Evolutionary conservation across 2,329 filamentous ascomycete genomes (phyloP).

Genomic region (Colletotrichum eremochloae): DNA sequence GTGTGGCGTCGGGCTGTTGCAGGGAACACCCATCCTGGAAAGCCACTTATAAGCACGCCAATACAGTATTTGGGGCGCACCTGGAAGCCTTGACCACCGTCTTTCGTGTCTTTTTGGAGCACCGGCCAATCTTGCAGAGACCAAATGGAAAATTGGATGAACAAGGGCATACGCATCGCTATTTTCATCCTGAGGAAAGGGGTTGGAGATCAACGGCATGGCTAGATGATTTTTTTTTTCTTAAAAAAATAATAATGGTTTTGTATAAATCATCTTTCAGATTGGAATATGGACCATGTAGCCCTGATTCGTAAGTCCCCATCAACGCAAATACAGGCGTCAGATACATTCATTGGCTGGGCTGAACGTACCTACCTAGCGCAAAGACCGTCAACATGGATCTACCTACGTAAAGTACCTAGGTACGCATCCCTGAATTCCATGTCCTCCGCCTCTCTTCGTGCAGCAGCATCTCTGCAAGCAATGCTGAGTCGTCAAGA

Average conservation of each 20-base stretch:
- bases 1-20: constrained; percentile 17
- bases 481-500: constrained; percentile 28
- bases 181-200: constrained; percentile 4
- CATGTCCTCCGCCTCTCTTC: constrained; percentile 21
- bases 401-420: background rate
- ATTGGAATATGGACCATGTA: background rate
- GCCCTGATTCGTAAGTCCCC: background rate
- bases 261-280: constrained; percentile 10
- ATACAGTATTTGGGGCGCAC: constrained; percentile 7
- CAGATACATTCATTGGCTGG: background rate
- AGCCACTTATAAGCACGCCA: constrained; percentile 17
- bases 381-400: constrained; percentile 9
- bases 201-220: background rate
- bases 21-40: constrained; percentile 18
- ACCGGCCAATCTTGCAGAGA: constrained; percentile 10
- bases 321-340: background rate
- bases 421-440: constrained; percentile 12
- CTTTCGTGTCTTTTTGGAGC: constrained; percentile 6
- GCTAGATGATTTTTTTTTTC: background rate
- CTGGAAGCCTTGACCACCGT: constrained; percentile 23
- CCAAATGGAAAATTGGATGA: constrained; percentile 8
- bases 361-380: background rate
- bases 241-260: background rate
- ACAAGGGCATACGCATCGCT: background rate
- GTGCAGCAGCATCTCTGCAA: constrained; percentile 11